These are phyloP conservation scores for Acacia crassicarpa DNA, from an alignment of 306 rosid species.

Conservation along the genomic window DNA sequence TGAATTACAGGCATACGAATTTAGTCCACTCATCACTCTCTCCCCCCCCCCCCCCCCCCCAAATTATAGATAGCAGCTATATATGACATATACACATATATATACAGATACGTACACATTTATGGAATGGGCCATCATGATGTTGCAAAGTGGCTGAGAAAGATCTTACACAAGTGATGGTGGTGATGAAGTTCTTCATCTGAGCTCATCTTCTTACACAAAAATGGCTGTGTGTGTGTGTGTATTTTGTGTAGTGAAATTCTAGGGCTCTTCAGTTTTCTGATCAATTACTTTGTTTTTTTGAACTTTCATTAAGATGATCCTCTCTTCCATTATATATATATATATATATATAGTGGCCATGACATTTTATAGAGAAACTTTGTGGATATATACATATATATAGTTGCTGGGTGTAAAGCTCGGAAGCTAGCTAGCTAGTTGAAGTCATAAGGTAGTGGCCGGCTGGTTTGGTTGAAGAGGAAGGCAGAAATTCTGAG, in stretches of 20 bases:
- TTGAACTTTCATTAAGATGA: background rate
- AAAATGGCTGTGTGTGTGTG: background rate
- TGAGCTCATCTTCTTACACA: background rate
- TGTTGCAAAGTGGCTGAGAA: conserved; percentile 29
- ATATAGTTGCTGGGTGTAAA: too few species aligned
- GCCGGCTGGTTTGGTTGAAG: conserved; percentile 7
- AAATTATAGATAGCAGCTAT: conserved; percentile 6
- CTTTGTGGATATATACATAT: too few species aligned
- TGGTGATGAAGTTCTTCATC: conserved; percentile 35
- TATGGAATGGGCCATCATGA: conserved; percentile 28
- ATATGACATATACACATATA: background rate
- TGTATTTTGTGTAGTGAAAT: background rate
- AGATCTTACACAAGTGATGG: conserved; percentile 24
- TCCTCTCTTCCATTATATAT: background rate
- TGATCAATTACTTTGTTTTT: background rate
- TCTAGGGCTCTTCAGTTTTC: background rate
- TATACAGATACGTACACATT: conserved; percentile 1
- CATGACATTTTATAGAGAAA: background rate
- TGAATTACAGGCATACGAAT: conserved; percentile 28
- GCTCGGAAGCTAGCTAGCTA: background rate
- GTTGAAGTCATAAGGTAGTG: background rate
- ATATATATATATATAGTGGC: background rate
- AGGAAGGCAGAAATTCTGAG: background rate
- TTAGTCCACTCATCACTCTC: conserved; percentile 13
- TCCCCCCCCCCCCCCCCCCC: conserved; percentile 5